Base-by-base conservation (phyloP, 1,284 basidiomycete genomes). In the Microbotryum silenes-acaulis region DNA sequence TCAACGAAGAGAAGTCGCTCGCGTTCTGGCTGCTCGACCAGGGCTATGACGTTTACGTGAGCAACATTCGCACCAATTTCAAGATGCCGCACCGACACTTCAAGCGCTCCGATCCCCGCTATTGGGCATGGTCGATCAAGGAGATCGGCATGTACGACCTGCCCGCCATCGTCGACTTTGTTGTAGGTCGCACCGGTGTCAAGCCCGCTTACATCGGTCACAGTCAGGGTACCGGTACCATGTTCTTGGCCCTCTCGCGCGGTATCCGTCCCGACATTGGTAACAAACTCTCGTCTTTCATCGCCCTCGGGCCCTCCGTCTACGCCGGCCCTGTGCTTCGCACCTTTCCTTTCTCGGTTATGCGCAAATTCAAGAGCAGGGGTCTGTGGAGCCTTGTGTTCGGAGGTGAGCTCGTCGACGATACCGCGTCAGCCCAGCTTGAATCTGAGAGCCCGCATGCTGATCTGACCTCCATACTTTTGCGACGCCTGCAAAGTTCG, bases 61-160 rank as follows among this genome's bases (percentile, higher is more conserved):
- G 81, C 42, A 83, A 83, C 72, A 82, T 66, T 16, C 60, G 65
- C 10, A 62, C 63, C 8, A 67, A 67, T 45, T 62, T 64, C 50
- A 52, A 62, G 47, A 55, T 64, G 53, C 52, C 54, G 27, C 59
- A 59, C 51, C 61, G 64, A 21, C 58, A 62, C 54, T 64, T 56
- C 50, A 18, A 54, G 5, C 54, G 60, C 2, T 51, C 47, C n/a
- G 60, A 67, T 47, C 65, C 63, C n/a, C 57, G 63, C 23, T 67
- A 62, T 56, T 67, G 63, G 63, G 55, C 63, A 1, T 67, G 65
- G 65, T 81, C 81, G 44, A 81, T 83, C 56, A 74, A 79, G 8
- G 81, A 83, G 61, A 72, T 83, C 25, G 81, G 81, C 5, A 77
- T 81, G 74, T 81, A 82, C 70, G 82, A 83, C 69, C 71, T 83